Evolutionary conservation across 2,329 filamentous ascomycete species (phyloP).

Genomic region (Botrytis galanthina): DNA sequence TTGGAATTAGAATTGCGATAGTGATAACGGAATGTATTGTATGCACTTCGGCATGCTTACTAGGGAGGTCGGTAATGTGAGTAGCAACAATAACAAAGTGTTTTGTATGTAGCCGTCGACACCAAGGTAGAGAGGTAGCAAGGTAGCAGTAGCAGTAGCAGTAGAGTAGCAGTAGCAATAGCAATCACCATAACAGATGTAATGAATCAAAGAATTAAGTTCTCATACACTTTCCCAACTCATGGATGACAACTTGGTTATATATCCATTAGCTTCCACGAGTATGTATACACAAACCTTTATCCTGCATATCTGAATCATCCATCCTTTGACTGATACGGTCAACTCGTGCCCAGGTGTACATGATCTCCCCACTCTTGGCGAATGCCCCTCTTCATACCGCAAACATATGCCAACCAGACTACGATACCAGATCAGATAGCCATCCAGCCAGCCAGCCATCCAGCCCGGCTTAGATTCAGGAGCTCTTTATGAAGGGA

Average conservation of each 20-base stretch:
- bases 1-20: neutral
- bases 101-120: neutral
- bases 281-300: neutral
- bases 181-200: neutral
- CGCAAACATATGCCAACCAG: slow-evolving; percentile 13
- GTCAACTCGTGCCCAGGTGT: neutral
- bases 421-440: slow-evolving; percentile 1
- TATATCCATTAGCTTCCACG: neutral
- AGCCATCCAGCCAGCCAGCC: neutral
- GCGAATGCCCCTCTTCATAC: slow-evolving; percentile 15
- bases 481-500: slow-evolving; percentile 18
- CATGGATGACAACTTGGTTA: neutral
- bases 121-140: neutral
- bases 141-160: no score
- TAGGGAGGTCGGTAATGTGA: neutral
- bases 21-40: neutral
- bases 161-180: no score
- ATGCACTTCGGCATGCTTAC: neutral
- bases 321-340: neutral
- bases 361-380: slow-evolving; percentile 19
- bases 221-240: neutral
- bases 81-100: neutral
- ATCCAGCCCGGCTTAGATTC: slow-evolving; percentile 11
- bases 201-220: neutral
- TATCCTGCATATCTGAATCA: slow-evolving; percentile 2